Evolutionary conservation across 1,284 basidiomycete genomes (phyloP).

Genomic region (Pseudozyma sp.): DNA sequence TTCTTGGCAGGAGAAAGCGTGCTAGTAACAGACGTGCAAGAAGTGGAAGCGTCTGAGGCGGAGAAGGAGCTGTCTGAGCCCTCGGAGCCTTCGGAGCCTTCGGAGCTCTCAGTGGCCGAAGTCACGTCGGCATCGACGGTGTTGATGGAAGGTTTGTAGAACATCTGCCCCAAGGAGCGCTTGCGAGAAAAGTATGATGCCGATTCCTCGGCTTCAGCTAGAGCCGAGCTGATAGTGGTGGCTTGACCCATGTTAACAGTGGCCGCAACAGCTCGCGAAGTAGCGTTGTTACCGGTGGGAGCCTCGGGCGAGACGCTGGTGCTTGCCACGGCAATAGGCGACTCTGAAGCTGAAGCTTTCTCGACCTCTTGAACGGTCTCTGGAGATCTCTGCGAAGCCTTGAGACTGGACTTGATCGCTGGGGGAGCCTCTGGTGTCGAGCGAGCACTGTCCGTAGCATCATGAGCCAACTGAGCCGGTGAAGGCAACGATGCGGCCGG

Average conservation of each 20-base stretch:
- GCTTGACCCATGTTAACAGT: no score
- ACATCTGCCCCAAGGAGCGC: background rate
- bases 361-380: background rate
- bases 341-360: background rate
- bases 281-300: background rate
- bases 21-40: background rate
- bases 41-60: background rate
- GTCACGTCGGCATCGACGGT: background rate
- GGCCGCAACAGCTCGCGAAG: background rate
- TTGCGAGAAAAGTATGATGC: background rate
- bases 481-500: no score
- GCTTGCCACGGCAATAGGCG: no score
- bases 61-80: background rate
- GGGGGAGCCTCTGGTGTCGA: background rate
- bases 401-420: background rate
- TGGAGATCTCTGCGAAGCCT: background rate
- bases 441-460: no score
- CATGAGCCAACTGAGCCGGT: no score
- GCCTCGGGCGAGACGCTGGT: no score
- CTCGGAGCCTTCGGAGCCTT: background rate
- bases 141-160: background rate
- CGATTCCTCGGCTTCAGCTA: background rate
- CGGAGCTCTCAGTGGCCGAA: background rate
- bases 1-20: conserved; percentile 14
- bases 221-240: background rate